Percentiles rank a stretch among this genome's conserved stretches.
phyloP scores from a whole-genome alignment of 2,329 filamentous ascomycete species.

The Cephalotrichum gorgonifer region DNA sequence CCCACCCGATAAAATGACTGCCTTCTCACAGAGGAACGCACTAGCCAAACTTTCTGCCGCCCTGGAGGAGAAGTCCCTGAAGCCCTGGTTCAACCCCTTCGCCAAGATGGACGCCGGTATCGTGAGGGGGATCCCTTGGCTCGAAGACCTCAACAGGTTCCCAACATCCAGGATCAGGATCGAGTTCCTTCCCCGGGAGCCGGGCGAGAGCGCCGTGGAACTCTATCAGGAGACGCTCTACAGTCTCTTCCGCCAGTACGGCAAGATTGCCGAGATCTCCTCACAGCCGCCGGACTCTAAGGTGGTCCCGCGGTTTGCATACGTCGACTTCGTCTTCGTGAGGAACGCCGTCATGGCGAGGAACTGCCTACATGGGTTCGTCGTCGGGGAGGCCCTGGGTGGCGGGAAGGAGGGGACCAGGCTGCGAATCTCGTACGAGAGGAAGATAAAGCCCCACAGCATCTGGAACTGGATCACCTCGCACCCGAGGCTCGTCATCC shows the following conservation, averaged over 20 bases:
- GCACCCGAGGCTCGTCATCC: slow-evolving; percentile 83
- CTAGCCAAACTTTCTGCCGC: slow-evolving; percentile 46
- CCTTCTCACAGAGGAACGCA: neutral
- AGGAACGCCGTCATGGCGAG: slow-evolving; percentile 78
- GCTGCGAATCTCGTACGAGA: slow-evolving; percentile 75
- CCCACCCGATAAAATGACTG: slow-evolving; percentile 1
- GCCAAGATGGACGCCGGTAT: slow-evolving; percentile 57
- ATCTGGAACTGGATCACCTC: slow-evolving; percentile 79
- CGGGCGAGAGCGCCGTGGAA: slow-evolving; percentile 64
- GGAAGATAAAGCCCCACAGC: slow-evolving; percentile 64
- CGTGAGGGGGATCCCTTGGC: slow-evolving; percentile 81
- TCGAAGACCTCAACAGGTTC: slow-evolving; percentile 81
- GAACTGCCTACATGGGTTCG: slow-evolving; percentile 83
- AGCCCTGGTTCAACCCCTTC: slow-evolving; percentile 86
- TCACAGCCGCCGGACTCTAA: slow-evolving; percentile 82
- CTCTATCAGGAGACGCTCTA: slow-evolving; percentile 81
- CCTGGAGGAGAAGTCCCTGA: slow-evolving; percentile 60
- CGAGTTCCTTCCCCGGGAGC: slow-evolving; percentile 68
- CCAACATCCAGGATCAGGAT: slow-evolving; percentile 68
- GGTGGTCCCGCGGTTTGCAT: slow-evolving; percentile 67
- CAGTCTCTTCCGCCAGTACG: slow-evolving; percentile 78
- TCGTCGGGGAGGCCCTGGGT: slow-evolving; percentile 56
- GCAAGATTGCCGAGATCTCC: slow-evolving; percentile 78
- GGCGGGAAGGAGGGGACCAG: slow-evolving; percentile 68
- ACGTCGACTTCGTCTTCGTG: slow-evolving; percentile 63